phyloP scores from a whole-genome alignment of 768 basidiomycete genomes.

The Lactarius quietus region DNA sequence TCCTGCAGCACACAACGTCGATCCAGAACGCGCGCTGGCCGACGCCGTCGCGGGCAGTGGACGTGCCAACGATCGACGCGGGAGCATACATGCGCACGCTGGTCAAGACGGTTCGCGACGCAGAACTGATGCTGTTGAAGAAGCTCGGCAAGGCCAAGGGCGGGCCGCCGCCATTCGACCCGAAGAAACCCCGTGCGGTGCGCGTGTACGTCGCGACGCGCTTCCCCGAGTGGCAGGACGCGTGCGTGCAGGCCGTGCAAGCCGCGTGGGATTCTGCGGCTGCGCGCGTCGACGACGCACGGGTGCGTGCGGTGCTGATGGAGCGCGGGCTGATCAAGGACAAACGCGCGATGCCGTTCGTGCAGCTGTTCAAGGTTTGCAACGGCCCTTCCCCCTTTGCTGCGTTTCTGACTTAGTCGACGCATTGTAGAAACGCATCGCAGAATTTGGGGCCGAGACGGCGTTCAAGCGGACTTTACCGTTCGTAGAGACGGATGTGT shows the following conservation, averaged over 20 bases:
- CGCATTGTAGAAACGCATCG: conserved; percentile 71
- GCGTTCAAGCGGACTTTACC: conserved; percentile 81
- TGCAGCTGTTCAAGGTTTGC: conserved; percentile 86
- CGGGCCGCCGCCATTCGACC: conserved; percentile 62
- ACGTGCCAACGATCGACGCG: conserved; percentile 65
- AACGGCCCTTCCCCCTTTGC: background rate
- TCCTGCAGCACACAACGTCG: conserved; percentile 70
- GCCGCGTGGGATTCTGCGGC: conserved; percentile 56
- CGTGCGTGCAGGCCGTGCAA: conserved; percentile 70
- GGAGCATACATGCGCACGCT: conserved; percentile 84
- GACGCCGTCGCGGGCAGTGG: conserved; percentile 53
- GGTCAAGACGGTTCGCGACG: conserved; percentile 89
- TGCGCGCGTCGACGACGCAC: conserved; percentile 77
- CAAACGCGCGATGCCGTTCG: conserved; percentile 94
- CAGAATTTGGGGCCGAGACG: conserved; percentile 64
- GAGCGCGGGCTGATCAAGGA: conserved; percentile 86
- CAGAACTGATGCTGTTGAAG: conserved; percentile 75
- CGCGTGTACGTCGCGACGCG: conserved; percentile 84
- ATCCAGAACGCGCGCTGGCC: conserved; percentile 88
- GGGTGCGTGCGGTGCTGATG: conserved; percentile 63
- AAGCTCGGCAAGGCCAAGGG: conserved; percentile 73
- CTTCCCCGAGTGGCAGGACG: conserved; percentile 95
- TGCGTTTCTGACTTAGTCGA: background rate
- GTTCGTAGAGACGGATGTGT: conserved; percentile 76
- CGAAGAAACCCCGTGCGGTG: conserved; percentile 79